Evolutionary conservation across 345 rosid genomes (phyloP).

Genomic region (Sonneratia alba): DNA sequence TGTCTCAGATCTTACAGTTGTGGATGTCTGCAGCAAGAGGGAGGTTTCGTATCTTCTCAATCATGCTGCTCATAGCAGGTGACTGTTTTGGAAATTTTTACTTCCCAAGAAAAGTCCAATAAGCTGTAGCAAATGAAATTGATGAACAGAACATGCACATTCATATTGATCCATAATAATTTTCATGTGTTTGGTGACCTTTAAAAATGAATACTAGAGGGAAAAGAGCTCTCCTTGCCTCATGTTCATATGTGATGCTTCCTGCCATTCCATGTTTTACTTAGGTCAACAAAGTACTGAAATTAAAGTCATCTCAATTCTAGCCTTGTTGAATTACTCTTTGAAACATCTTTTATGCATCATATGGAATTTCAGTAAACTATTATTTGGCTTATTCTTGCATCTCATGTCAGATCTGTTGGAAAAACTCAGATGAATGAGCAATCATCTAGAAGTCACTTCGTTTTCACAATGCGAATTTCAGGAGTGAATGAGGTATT

Average conservation of each 20-base stretch:
- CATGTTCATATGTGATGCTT: no score
- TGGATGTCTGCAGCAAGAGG: constrained; percentile 61
- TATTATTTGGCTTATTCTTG: background rate
- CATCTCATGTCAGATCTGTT: constrained; percentile 49
- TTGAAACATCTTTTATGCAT: background rate
- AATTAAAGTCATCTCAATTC: background rate
- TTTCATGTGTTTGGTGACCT: no score
- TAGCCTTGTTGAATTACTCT: no score
- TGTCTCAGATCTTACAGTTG: constrained; percentile 61
- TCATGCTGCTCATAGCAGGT: constrained; percentile 86
- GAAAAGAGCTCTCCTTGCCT: no score
- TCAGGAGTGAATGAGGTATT: constrained; percentile 77
- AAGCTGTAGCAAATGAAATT: background rate
- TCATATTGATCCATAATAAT: background rate
- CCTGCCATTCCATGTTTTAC: no score
- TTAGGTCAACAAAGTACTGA: background rate
- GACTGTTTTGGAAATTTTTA: constrained; percentile 2
- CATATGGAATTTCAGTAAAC: background rate
- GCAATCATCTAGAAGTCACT: constrained; percentile 95
- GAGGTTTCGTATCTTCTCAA: constrained; percentile 70
- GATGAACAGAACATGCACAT: background rate
- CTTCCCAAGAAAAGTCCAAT: background rate
- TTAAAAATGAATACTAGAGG: no score
- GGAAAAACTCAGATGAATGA: constrained; percentile 96
- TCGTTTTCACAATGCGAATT: constrained; percentile 81